Conservation (phyloP, 306 rosid genomes). For the Medicago lupulina region DNA sequence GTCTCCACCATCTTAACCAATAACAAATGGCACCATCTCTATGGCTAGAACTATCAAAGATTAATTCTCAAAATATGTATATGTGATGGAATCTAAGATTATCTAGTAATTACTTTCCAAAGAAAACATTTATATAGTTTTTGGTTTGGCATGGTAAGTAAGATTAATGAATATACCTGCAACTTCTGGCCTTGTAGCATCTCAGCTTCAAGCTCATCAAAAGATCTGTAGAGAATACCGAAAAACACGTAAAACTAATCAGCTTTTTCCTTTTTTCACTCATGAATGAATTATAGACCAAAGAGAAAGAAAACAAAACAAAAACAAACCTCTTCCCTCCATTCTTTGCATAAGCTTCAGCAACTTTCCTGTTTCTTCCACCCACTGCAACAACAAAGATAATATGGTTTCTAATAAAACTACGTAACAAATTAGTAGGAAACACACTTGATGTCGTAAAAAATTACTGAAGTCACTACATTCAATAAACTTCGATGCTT, state of each 20-base stretch:
- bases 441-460: not conserved
- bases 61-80: too few relatives aligned
- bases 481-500: not conserved
- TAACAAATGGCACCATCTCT: too few relatives aligned
- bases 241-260: conserved; percentile 19
- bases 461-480: not conserved
- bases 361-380: conserved; percentile 95
- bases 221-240: conserved; percentile 62
- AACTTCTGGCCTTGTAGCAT: conserved; percentile 96
- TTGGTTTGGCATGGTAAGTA: not conserved
- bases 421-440: not conserved
- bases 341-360: conserved; percentile 87
- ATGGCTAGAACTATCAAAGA: too few relatives aligned
- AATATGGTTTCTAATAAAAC: conserved; percentile 35
- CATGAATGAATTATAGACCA: conserved; percentile 34
- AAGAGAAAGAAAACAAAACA: conserved; percentile 33
- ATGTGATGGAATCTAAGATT: not conserved
- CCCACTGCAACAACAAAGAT: conserved; percentile 69
- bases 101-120: not conserved
- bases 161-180: conserved; percentile 63
- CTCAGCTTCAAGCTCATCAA: conserved; percentile 91
- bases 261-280: not conserved
- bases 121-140: conserved; percentile 2
- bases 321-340: conserved; percentile 74
- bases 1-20: not conserved